phyloP scores from a whole-genome alignment of 805 yeast species.

The Spencermartinsiella europaea region DNA sequence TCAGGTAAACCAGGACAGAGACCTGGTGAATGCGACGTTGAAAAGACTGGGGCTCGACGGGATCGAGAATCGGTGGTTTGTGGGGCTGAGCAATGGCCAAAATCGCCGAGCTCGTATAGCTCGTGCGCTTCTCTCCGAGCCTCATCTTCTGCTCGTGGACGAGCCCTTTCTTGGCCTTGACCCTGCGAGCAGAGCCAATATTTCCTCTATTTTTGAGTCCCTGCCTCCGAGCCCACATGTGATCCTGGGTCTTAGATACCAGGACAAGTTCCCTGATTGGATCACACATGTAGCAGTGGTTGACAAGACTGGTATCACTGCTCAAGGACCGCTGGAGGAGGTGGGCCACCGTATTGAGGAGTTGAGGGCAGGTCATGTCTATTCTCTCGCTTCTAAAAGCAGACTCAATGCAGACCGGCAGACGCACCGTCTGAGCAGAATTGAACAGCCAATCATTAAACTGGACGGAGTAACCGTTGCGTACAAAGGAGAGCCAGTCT shows the following conservation, averaged over 20 bases:
- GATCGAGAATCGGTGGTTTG: slow-evolving; percentile 68
- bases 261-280: slow-evolving; percentile 78
- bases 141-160: slow-evolving; percentile 67
- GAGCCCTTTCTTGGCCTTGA: slow-evolving; percentile 93
- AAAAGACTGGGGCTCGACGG: slow-evolving; percentile 48
- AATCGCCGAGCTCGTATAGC: slow-evolving; percentile 87
- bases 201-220: slow-evolving; percentile 47
- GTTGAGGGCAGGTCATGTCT: slow-evolving; percentile 21
- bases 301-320: slow-evolving; percentile 47
- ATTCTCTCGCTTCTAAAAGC: slow-evolving; percentile 3
- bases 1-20: slow-evolving; percentile 44
- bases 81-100: slow-evolving; percentile 90
- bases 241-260: slow-evolving; percentile 69
- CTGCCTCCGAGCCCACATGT: slow-evolving; percentile 49
- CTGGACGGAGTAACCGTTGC: slow-evolving; percentile 59
- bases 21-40: slow-evolving; percentile 40
- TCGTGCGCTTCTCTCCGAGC: slow-evolving; percentile 57
- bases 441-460: slow-evolving; percentile 36
- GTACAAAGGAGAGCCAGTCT: slow-evolving; percentile 57
- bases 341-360: slow-evolving; percentile 24
- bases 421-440: not conserved
- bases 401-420: not conserved
- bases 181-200: slow-evolving; percentile 58
- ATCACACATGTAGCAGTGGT: slow-evolving; percentile 65
- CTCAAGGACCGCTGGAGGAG: slow-evolving; percentile 42